A percentile compares a stretch with the other conserved stretches of the same genome.
Evolutionary conservation across 805 yeast species (phyloP).

Genomic region (Cyberlindnera galapagoensis): DNA sequence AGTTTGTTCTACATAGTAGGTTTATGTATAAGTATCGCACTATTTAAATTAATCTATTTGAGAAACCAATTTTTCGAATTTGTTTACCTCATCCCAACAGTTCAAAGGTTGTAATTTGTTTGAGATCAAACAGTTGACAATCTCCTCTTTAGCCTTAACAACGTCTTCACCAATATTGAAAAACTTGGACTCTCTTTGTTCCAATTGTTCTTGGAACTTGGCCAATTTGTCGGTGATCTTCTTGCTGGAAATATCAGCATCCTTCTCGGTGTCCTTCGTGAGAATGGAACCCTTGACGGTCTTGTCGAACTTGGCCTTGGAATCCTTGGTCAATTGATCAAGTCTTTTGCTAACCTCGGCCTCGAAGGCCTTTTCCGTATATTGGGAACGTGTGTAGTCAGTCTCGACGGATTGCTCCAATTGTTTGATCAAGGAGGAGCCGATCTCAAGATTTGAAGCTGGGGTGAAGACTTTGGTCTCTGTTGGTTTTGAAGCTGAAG

Average conservation of each 20-base stretch:
- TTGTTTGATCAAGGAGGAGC: slow-evolving; percentile 55
- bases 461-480: slow-evolving; percentile 65
- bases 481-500: slow-evolving; percentile 49
- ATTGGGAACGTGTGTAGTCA: slow-evolving; percentile 65
- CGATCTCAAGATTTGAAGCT: slow-evolving; percentile 59
- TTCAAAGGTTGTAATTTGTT: slow-evolving; percentile 63
- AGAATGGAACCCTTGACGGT: slow-evolving; percentile 39
- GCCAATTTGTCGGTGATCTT: slow-evolving; percentile 36
- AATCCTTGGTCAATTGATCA: slow-evolving; percentile 44
- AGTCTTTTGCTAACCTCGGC: slow-evolving; percentile 56
- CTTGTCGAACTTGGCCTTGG: slow-evolving; percentile 44
- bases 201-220: slow-evolving; percentile 30
- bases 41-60: slow-evolving; percentile 34
- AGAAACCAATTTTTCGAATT: slow-evolving; percentile 55
- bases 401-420: slow-evolving; percentile 59
- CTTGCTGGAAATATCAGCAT: slow-evolving; percentile 25
- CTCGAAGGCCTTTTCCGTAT: slow-evolving; percentile 59
- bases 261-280: slow-evolving; percentile 27
- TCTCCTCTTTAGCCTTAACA: slow-evolving; percentile 39
- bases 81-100: slow-evolving; percentile 77
- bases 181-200: slow-evolving; percentile 29
- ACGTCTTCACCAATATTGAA: slow-evolving; percentile 34
- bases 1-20: neutral
- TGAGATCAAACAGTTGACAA: slow-evolving; percentile 50
- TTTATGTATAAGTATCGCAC: too few relatives aligned